Conservation (phyloP, 108 stramenopile species). For the Pseudonitzschia delicatissima region DNA sequence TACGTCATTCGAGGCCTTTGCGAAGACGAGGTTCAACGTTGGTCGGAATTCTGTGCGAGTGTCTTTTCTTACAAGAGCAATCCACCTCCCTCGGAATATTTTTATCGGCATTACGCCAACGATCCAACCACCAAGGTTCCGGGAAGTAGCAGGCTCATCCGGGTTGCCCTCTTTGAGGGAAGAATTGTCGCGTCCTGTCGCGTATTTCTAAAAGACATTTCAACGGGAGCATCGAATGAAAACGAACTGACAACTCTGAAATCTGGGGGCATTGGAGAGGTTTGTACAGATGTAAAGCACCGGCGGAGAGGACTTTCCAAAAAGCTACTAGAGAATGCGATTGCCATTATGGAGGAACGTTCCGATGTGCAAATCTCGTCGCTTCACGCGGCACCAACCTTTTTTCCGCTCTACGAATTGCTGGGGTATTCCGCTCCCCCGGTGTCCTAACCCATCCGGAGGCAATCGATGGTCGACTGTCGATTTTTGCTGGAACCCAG, state of each 20-base stretch:
- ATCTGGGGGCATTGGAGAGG: constrained; percentile 79
- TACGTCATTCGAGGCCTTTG: constrained; percentile 27
- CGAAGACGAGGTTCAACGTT: constrained; percentile 34
- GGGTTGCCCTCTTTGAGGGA: constrained; percentile 37
- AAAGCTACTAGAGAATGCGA: constrained; percentile 50
- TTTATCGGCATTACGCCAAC: constrained; percentile 63
- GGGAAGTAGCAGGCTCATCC: constrained; percentile 25
- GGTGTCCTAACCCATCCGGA: constrained; percentile 4
- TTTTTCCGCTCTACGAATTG: constrained; percentile 59
- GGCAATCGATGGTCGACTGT: constrained; percentile 53
- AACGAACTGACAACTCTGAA: not conserved
- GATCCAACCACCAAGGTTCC: constrained; percentile 39
- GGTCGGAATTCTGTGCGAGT: constrained; percentile 68
- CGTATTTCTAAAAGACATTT: constrained; percentile 54
- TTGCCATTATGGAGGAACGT: constrained; percentile 51
- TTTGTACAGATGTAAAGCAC: constrained; percentile 56
- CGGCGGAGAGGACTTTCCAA: constrained; percentile 59
- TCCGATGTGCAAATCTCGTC: constrained; percentile 45
- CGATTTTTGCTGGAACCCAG: not conserved
- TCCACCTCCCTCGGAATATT: constrained; percentile 64
- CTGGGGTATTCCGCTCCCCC: constrained; percentile 37
- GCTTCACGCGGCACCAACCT: constrained; percentile 63
- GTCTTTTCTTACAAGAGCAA: constrained; percentile 72
- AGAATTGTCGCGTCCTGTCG: constrained; percentile 66
- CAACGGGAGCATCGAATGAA: constrained; percentile 21